These are phyloP conservation scores for Calonectria naviculata DNA, from an alignment of 2,329 filamentous ascomycete genomes.

Conservation along the genomic window DNA sequence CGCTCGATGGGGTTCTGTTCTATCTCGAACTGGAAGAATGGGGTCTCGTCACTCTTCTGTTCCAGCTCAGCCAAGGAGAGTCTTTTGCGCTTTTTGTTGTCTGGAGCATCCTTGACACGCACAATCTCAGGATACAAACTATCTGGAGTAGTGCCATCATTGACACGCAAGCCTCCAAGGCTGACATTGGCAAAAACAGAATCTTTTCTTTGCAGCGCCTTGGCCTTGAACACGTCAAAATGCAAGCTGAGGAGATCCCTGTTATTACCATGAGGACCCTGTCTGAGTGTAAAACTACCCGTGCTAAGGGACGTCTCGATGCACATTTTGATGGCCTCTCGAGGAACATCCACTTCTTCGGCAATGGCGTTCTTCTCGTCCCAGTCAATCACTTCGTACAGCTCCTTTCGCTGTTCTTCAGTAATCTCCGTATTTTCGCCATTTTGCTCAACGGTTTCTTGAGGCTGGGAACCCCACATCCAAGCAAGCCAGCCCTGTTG, in stretches of 20 bases:
- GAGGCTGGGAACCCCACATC: slow-evolving; percentile 86
- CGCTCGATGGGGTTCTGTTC: slow-evolving; percentile 96
- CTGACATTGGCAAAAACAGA: slow-evolving; percentile 90
- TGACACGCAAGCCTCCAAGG: slow-evolving; percentile 91
- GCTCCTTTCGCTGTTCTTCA: slow-evolving; percentile 93
- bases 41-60: slow-evolving; percentile 64
- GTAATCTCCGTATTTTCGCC: slow-evolving; percentile 88
- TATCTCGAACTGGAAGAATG: slow-evolving; percentile 91
- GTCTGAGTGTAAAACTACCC: slow-evolving; percentile 93
- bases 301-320: slow-evolving; percentile 93
- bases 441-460: slow-evolving; percentile 66
- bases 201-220: slow-evolving; percentile 88
- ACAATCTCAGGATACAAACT: slow-evolving; percentile 96
- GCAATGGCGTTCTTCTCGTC: slow-evolving; percentile 93
- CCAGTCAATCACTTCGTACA: slow-evolving; percentile 98
- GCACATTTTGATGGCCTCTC: slow-evolving; percentile 92
- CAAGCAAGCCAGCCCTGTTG: slow-evolving; percentile 92
- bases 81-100: slow-evolving; percentile 56
- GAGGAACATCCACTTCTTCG: slow-evolving; percentile 88
- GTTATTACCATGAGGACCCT: slow-evolving; percentile 69
- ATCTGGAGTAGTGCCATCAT: slow-evolving; percentile 93
- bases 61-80: slow-evolving; percentile 67
- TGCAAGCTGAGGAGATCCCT: slow-evolving; percentile 89
- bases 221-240: slow-evolving; percentile 94
- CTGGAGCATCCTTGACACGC: slow-evolving; percentile 87